Base-by-base conservation (phyloP, 2,329 filamentous ascomycete species). In the Penicillium sp. region DNA sequence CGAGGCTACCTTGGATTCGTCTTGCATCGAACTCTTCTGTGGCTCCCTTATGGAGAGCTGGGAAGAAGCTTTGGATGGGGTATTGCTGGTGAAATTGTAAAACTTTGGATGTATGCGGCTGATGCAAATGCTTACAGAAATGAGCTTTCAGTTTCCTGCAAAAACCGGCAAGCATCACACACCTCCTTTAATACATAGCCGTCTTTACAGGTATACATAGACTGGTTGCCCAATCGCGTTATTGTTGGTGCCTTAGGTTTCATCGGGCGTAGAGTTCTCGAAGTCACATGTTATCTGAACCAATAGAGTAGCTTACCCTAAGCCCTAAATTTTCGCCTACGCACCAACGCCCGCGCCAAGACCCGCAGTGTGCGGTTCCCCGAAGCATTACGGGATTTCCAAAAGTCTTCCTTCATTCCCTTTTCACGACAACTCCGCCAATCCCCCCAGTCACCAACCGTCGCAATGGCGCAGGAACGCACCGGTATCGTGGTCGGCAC, bases 401-500 rank as follows among this genome's bases (percentile, higher is more conserved):
- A 55, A 51, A 53, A 51, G 56, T 49, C 45, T 50, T 48, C 48
- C 49, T 52, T 60, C 52, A 60, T 58, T 58, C 58, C 60, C 59
- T 52, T 51, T 46, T 54, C 57, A 58, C 62, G 60, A 61, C 62
- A 65, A 60, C 59, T 59, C 60, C 65, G 64, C 61, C 66, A 65
- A 68, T 56, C 63, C 57, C 56, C 48, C 54, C 60, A 64, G 53
- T 60, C 58, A 61, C 58, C 63, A 67, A 65, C 63, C 60, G 61
- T 69, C 68, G 70, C 67, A 64, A 76, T 76, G 74, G 72, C 73
- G 56, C 72, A 73, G 63, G 72, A 76, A 70, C 71, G 71, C 59
- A 70, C 71, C 67, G 74, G 74, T 65, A 72, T 84, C 68, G 73
- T 76, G 70, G 69, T 78, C 66, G 82, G 82, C 68, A 70, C 82